phyloP scores from a whole-genome alignment of 2,329 filamentous ascomycete genomes.

The Colletotrichum paranaense region DNA sequence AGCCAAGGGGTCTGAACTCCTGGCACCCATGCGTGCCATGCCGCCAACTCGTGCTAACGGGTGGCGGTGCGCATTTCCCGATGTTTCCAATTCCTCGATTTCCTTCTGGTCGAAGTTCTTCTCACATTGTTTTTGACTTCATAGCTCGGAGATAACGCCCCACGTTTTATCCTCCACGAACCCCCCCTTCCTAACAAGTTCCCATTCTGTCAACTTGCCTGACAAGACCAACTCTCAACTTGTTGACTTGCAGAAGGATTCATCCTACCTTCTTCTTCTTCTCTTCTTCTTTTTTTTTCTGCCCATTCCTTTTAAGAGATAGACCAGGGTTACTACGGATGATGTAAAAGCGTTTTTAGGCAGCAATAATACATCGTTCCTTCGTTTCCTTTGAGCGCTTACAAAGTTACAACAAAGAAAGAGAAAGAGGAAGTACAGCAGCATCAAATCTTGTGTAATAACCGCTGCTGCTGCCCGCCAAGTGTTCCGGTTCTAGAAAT shows the following conservation, averaged over 20 bases:
- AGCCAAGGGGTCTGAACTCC: neutral
- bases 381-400: neutral
- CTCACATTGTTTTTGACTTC: neutral
- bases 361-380: neutral
- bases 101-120: neutral
- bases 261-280: neutral
- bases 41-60: neutral
- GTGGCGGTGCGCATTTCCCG: neutral
- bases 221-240: neutral
- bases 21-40: neutral
- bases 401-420: neutral
- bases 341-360: neutral
- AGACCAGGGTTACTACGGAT: neutral
- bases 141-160: neutral
- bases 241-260: neutral
- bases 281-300: no score
- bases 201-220: neutral
- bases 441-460: neutral
- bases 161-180: neutral
- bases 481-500: neutral
- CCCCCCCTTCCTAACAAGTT: neutral
- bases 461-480: neutral
- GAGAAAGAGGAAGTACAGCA: neutral
- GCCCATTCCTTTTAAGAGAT: neutral
- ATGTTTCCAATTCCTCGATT: neutral